Base-by-base conservation (phyloP, 2,329 filamentous ascomycete species). In the Penicillium crustosum region DNA sequence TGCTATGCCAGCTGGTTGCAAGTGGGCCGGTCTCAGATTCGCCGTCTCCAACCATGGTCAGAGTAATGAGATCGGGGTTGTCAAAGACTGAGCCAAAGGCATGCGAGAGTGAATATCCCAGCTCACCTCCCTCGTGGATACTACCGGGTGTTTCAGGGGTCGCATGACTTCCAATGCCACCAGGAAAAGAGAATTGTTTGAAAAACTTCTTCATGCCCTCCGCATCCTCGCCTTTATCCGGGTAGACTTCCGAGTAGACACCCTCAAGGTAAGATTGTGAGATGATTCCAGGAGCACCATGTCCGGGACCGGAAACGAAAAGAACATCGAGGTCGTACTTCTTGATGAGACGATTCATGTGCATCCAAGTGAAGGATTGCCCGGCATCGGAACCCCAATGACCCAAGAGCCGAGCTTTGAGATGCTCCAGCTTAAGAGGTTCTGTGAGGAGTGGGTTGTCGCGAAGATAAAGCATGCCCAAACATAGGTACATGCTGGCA, bases 321-420 rank as follows among this genome's bases (percentile, higher is more conserved):
- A 90, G 81, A 31, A 84, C 82, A 68, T 93, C 82, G 49, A 92
- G 77, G 62, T 90, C 84, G 68, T 91, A 89, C 75, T 91, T 92
- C 74, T 89, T 91, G 80, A 92, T 91, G 58, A 92, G 78, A 35
- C 89, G 86, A 75, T 92, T 92, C 81, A 91, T 89, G 76, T 92
- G 89, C 78, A 91, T 89, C 73, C 87, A 92, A 35, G 88, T 89
- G 75, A 93, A 92, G 58, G 88, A 86, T 74, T 92, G 89, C 15
- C 89, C 89, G n/a, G 89, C 86, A 49, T 89, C 89, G 3, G 88
- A 90, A 53, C 89, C 89, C 81, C 90, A 93, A 71, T 93, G 89
- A 39, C 89, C 89, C 2, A 93, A 79, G 9, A 92, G 79, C 63
- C 89, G 85, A 58, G 83, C 81, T 77, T 93, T 93, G 77, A 92